A percentile compares a stretch with the other conserved stretches of the same genome.
These are phyloP conservation scores for Globisporangium yorkense DNA, from an alignment of 352 stramenopile genomes.

Conservation along the genomic window DNA sequence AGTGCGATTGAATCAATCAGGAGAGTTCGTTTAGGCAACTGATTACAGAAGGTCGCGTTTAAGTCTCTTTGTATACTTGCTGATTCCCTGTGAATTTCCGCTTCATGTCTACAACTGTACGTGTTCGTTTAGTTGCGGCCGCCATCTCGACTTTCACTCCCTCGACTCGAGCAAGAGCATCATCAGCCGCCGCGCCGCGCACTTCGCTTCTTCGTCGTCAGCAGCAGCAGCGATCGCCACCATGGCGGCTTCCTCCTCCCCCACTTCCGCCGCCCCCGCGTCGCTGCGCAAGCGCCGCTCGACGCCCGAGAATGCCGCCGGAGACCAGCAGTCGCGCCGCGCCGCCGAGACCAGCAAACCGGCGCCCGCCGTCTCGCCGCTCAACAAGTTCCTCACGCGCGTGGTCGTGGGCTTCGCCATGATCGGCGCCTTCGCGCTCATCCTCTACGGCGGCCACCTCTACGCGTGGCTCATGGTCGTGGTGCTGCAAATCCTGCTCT, in stretches of 20 bases:
- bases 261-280: background rate
- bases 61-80: background rate
- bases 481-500: slow-evolving; percentile 87
- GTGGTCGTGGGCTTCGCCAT: slow-evolving; percentile 71
- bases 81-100: background rate
- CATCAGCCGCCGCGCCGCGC: background rate
- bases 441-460: slow-evolving; percentile 78
- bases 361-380: slow-evolving; percentile 14
- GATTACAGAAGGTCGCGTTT: background rate
- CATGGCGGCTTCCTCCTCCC: slow-evolving; percentile 14
- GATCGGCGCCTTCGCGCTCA: slow-evolving; percentile 63
- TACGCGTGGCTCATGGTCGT: slow-evolving; percentile 84
- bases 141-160: background rate
- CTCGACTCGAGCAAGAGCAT: background rate
- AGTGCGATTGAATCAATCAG: too few species aligned
- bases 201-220: slow-evolving; percentile 1
- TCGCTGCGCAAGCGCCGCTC: slow-evolving; percentile 38
- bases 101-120: background rate
- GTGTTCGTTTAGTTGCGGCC: too few species aligned
- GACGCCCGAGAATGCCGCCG: slow-evolving; percentile 16
- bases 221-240: background rate
- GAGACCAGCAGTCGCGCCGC: slow-evolving; percentile 2
- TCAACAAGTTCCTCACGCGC: slow-evolving; percentile 69
- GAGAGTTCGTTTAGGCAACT: too few species aligned
- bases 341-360: slow-evolving; percentile 23